Conservation (phyloP, 2,329 filamentous ascomycete species). For the Alternaria alternata region DNA sequence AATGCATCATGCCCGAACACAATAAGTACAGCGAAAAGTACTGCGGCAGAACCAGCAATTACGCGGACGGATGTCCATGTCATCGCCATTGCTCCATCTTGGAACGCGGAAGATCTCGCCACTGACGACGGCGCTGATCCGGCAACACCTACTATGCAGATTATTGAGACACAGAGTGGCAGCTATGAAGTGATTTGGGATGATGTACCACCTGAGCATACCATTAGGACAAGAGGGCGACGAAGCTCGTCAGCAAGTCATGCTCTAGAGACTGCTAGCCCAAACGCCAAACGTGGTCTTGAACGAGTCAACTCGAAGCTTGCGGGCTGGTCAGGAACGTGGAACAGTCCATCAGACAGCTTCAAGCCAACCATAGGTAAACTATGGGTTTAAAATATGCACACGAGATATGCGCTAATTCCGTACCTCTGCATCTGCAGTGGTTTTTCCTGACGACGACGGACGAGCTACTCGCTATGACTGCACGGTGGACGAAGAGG, state of each 20-base stretch:
- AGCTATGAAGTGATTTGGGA: conserved; percentile 47
- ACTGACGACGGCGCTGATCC: conserved; percentile 19
- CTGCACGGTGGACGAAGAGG: conserved; percentile 30
- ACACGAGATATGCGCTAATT: too few relatives aligned
- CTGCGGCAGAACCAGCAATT: conserved; percentile 35
- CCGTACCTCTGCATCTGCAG: too few relatives aligned
- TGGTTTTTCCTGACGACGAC: conserved; percentile 42
- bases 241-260: conserved; percentile 34
- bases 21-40: conserved; percentile 27
- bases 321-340: conserved; percentile 38
- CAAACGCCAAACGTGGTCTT: conserved; percentile 29
- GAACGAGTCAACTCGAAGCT: conserved; percentile 45
- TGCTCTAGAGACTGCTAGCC: conserved; percentile 22
- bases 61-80: conserved; percentile 49
- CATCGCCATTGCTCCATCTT: conserved; percentile 37
- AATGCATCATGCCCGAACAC: conserved; percentile 18
- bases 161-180: conserved; percentile 38
- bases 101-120: conserved; percentile 1
- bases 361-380: conserved; percentile 34
- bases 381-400: accelerated
- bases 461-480: conserved; percentile 14
- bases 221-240: conserved; percentile 6
- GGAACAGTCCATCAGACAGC: conserved; percentile 19
- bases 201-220: conserved; percentile 29
- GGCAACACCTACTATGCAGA: conserved; percentile 47